Evolutionary conservation across 164 flowering plant genomes (phyloP), one percentile per base, ranked within the genome.

Genomic region (Aristolochia californica): DNA sequence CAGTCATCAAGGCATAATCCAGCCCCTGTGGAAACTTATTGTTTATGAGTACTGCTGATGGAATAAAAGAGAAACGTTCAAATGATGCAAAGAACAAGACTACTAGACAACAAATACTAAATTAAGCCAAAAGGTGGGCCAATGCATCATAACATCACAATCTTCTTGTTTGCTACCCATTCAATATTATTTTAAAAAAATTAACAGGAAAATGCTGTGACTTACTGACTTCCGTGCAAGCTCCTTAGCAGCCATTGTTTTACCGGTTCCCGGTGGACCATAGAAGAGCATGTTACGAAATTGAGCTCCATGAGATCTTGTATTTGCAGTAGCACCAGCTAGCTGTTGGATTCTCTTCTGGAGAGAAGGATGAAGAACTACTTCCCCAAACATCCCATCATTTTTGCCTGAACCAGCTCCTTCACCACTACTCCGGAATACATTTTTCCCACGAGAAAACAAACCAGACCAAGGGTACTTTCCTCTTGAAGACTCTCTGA

Each of bases 241-340:
- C 74, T 90, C 97, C 69, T 96, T 79, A 25, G 99, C 99, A 74
- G 86, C 99, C 99, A 94, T 89, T 40, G 97, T 90, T 75, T 94
- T 94, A 62, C 99, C 99, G 20, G 97, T 94, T 74, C 99, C 97
- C 28, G 97, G 97, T 68, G 97, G 99, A 13, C 97, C 99, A 72
- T 89, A 93, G 61, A 93, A 93, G 44, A 93, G 84, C 99, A 93
- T 87, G 68, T 93, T 93, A 23, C 99, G 77, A 50, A 85, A 93
- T 56, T 97, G 99, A 13, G 97, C 97, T 57, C 86, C 85, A 69
- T 93, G 97, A 13, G 83, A 64, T 70, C 90, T 93, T 52, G 99
- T 93, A 72, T 93, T 90, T 57, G 95, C 95, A 59, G 99, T 93
- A 62, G 99, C 97, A 66, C 70, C 59, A 20, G 99, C 88, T 61